phyloP scores from a whole-genome alignment of 73 alveolate genomes.

The Uronychia setigera region DNA sequence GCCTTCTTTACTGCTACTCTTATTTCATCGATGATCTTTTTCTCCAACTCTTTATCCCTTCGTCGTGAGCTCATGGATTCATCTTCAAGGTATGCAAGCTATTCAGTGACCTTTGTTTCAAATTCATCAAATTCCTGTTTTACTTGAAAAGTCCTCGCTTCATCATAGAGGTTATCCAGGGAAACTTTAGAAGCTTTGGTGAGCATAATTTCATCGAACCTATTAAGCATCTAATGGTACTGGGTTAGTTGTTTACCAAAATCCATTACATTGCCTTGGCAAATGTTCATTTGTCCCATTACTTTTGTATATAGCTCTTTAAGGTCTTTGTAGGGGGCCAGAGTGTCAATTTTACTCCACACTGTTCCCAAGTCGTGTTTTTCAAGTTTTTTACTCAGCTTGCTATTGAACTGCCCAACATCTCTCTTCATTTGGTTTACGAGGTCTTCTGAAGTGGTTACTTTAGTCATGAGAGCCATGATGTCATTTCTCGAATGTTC shows the following conservation, averaged over 20 bases:
- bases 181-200: not conserved
- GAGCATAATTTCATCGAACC: not conserved
- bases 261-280: not conserved
- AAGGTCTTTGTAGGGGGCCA: not conserved
- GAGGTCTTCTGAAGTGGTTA: not conserved
- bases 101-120: not conserved
- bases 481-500: not conserved
- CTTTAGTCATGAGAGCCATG: not conserved
- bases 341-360: not conserved
- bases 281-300: not conserved
- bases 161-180: not conserved
- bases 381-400: not conserved
- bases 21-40: not conserved
- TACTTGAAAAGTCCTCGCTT: not conserved
- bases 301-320: not conserved
- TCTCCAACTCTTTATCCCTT: not conserved
- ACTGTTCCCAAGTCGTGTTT: not conserved
- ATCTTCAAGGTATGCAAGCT: not conserved
- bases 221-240: not conserved
- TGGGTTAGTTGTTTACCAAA: not conserved
- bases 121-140: not conserved
- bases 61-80: not conserved
- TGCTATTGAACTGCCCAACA: not conserved
- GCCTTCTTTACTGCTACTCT: not conserved
- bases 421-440: not conserved